Conservation (phyloP, 73 alveolate species). For the Paramecium sonneborni region DNA sequence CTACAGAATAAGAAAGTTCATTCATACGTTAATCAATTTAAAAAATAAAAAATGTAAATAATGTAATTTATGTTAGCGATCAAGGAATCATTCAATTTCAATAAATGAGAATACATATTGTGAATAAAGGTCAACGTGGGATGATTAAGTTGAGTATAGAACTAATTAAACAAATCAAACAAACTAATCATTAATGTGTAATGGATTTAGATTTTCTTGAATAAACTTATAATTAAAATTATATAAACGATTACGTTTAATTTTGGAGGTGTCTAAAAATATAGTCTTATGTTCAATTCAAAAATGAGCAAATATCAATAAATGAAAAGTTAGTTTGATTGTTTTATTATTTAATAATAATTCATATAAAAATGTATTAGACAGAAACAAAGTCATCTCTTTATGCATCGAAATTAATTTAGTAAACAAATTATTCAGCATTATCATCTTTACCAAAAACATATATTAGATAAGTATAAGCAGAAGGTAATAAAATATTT, state of each 20-base stretch:
- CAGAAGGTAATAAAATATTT: not conserved
- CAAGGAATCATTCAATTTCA: slow-evolving; percentile 36
- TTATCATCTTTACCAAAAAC: slow-evolving; percentile 23
- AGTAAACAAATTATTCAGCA: slow-evolving; percentile 47
- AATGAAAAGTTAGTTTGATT: too few species aligned
- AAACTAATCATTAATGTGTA: not conserved
- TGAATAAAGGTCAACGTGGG: not conserved
- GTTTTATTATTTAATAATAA: not conserved
- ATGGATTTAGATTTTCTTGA: slow-evolving; percentile 20
- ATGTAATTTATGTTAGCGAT: not conserved
- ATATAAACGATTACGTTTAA: not conserved
- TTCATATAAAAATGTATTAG: not conserved
- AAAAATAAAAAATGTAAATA: slow-evolving; percentile 37
- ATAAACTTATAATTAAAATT: not conserved
- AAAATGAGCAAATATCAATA: too few species aligned
- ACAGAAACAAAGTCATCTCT: slow-evolving; percentile 46
- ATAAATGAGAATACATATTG: not conserved
- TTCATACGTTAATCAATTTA: slow-evolving; percentile 46
- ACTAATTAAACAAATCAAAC: not conserved
- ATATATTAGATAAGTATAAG: not conserved
- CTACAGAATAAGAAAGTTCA: slow-evolving; percentile 25
- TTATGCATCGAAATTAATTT: not conserved
- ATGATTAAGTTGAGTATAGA: slow-evolving; percentile 6
- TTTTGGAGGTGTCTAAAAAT: not conserved
- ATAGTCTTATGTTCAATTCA: too few species aligned